These are phyloP conservation scores for Aspergillus neotritici DNA, from an alignment of 2,329 filamentous ascomycete species.

Conservation along the genomic window DNA sequence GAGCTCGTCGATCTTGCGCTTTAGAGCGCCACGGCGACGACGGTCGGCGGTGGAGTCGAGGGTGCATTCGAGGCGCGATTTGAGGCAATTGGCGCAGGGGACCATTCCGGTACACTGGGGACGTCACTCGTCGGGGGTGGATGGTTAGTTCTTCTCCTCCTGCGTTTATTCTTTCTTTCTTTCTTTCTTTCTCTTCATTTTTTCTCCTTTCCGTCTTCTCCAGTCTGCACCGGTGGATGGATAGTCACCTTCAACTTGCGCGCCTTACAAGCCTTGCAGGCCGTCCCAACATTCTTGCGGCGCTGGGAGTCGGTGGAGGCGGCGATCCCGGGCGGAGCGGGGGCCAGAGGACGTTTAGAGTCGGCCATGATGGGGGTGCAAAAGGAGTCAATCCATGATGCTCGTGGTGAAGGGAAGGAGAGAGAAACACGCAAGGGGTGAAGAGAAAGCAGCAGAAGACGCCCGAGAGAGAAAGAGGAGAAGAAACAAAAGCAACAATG, in stretches of 20 bases:
- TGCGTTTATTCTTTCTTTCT: too few relatives aligned
- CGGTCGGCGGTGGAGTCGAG: slow-evolving; percentile 18
- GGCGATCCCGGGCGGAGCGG: slow-evolving; percentile 10
- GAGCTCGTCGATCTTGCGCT: slow-evolving; percentile 21
- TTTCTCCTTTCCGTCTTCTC: too few relatives aligned
- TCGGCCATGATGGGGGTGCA: slow-evolving; percentile 9
- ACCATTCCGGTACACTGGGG: slow-evolving; percentile 18
- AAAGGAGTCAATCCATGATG: slow-evolving; percentile 9
- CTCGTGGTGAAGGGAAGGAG: background rate
- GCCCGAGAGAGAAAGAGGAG: background rate
- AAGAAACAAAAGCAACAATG: background rate
- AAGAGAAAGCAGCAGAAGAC: background rate
- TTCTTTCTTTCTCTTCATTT: too few relatives aligned
- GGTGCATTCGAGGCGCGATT: slow-evolving; percentile 18
- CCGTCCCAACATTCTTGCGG: slow-evolving; percentile 21
- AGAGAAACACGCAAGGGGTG: background rate
- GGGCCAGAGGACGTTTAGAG: slow-evolving; percentile 13
- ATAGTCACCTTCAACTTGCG: slow-evolving; percentile 23
- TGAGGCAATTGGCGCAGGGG: slow-evolving; percentile 21
- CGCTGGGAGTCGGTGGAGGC: slow-evolving; percentile 11
- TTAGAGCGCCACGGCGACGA: slow-evolving; percentile 20
- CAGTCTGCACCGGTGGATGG: background rate
- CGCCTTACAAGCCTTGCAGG: slow-evolving; percentile 20
- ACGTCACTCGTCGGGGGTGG: too few relatives aligned
- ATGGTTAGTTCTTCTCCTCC: too few relatives aligned